These are phyloP conservation scores for Senecio squalidus DNA, from an alignment of 140 eudicot genomes.

Conservation along the genomic window DNA sequence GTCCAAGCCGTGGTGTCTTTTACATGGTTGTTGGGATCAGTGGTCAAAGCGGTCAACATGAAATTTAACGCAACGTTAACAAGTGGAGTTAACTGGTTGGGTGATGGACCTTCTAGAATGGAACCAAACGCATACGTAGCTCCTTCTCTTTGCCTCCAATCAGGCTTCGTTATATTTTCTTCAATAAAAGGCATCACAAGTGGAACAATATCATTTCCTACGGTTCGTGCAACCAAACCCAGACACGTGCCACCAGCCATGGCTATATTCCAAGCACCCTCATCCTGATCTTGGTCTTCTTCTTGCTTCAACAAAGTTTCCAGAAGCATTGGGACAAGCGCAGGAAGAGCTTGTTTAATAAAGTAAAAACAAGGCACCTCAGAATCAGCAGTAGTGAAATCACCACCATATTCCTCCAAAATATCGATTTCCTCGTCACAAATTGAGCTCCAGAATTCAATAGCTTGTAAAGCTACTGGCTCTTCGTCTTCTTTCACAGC, in stretches of 20 bases:
- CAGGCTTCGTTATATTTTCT: constrained; percentile 68
- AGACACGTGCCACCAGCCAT: constrained; percentile 98
- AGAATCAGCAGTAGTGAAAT: constrained; percentile 65
- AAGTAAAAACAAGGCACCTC: constrained; percentile 82
- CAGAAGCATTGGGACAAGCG: constrained; percentile 79
- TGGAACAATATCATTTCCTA: constrained; percentile 85
- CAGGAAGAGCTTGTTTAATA: constrained; percentile 90
- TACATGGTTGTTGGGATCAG: constrained; percentile 81
- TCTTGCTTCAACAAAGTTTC: constrained; percentile 92
- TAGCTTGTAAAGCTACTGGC: constrained; percentile 84
- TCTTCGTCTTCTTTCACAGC: constrained; percentile 89
- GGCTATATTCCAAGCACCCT: constrained; percentile 92
- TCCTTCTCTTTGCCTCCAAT: constrained; percentile 90
- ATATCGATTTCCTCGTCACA: constrained; percentile 97
- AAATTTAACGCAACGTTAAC: constrained; percentile 79
- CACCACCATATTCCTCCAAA: constrained; percentile 75
- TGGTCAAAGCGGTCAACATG: constrained; percentile 57
- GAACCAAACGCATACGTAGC: constrained; percentile 94
- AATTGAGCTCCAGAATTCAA: constrained; percentile 90
- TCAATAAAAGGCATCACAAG: constrained; percentile 87
- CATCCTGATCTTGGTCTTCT: constrained; percentile 97
- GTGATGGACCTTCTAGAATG: constrained; percentile 89
- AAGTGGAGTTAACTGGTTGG: constrained; percentile 65
- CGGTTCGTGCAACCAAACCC: constrained; percentile 85
- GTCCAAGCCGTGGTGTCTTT: constrained; percentile 98